phyloP scores from a whole-genome alignment of 768 basidiomycete species.

The Mycena metata region DNA sequence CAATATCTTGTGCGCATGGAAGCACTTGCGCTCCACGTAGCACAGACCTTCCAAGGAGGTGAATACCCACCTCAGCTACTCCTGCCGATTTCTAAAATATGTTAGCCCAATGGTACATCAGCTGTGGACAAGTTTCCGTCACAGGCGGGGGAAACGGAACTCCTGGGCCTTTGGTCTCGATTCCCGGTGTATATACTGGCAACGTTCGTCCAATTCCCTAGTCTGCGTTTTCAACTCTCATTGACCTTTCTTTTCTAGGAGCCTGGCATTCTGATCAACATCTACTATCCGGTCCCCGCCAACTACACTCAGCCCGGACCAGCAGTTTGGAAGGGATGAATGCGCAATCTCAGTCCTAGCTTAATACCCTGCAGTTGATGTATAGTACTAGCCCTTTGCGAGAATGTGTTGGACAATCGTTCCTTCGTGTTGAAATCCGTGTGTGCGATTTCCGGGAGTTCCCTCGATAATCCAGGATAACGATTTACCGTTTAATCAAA shows the following conservation, averaged over 20 bases:
- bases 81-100: neutral
- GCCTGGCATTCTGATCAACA: constrained; percentile 49
- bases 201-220: constrained; percentile 27
- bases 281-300: constrained; percentile 45
- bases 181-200: constrained; percentile 56
- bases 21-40: constrained; percentile 58
- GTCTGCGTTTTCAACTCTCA: neutral
- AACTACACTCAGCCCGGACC: constrained; percentile 52
- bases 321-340: constrained; percentile 37
- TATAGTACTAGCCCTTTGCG: neutral
- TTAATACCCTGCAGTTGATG: no score
- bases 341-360: neutral
- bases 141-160: constrained; percentile 56
- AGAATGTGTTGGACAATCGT: neutral
- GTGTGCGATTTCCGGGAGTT: neutral
- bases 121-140: constrained; percentile 57
- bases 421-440: neutral
- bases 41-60: constrained; percentile 56
- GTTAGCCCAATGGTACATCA: constrained; percentile 51
- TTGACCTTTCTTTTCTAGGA: constrained; percentile 18
- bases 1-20: constrained; percentile 60
- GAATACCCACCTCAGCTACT: constrained; percentile 33
- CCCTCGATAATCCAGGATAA: no score
- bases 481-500: no score
- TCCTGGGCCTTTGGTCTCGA: constrained; percentile 51